Evolutionary conservation across 768 basidiomycete species (phyloP), one percentile per base, ranked within the genome.

Genomic region (Guyanaporus albipodus): DNA sequence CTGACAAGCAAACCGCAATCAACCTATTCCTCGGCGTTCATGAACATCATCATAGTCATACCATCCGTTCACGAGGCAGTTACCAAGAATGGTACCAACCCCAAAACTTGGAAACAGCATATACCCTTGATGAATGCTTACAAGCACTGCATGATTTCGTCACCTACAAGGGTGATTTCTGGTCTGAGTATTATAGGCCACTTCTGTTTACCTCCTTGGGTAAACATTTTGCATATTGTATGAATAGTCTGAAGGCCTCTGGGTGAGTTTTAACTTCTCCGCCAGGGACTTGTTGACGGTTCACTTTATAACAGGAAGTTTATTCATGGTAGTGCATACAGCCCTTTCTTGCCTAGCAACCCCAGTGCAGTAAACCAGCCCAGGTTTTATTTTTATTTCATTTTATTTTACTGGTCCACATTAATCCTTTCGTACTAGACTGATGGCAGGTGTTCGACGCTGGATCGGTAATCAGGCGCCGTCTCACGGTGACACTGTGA

Each of bases 1-100:
- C 90, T 6, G 96, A 97, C 69, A 98, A 97, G 65, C 96, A 99
- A 68, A 77, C 87, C 8, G 94, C 95, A 6, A 99, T 97, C 63
- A 93, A 99, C 67, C 77, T 97, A n/a, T 98, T 98, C 67, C 81
- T 98, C 4, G 90, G 93, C 29, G 77, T 91, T 4, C 73, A 80
- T 44, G 73, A 75, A 39, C 75, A 74, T 28, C 75, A 74, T 28
- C 75, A 79, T 45, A 73, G 74, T n/a, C 73, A 74, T 1, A 73
- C 73, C 28, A 63, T 68, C 3, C 74, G 72, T 10, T 70, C 76
- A 1, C 77, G 88, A 1, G 77, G 83, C 1, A 83, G 84, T 9
- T 97, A 98, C 63, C 81, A 79, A 55, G 74, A 85, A 41, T 97
- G 95, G 95, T 97, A 79, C 67, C 73, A 83, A 35, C 73, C 79